Base-by-base conservation (phyloP, 768 basidiomycete species). In the Boletus subparvulus region DNA sequence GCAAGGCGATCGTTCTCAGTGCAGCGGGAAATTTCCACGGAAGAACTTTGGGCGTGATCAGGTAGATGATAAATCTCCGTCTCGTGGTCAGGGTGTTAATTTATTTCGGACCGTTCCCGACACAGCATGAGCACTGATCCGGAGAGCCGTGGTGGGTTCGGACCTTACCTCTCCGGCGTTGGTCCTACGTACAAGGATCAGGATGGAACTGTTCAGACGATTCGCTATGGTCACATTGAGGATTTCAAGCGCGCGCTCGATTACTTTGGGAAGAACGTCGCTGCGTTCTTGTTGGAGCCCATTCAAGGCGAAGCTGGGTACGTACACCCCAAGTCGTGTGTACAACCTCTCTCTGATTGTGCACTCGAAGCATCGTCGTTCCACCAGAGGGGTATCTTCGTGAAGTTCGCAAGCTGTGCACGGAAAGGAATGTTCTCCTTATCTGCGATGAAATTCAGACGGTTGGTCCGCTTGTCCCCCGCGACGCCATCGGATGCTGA, bases 371-470 rank as follows among this genome's bases (percentile, higher is more conserved):
- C 12, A 96, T 99, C 62, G 86, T 98, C 56, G 91, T 98, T 12
- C 97, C 97, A 0, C 86, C 88, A 2, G 79, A 81, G 9, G 94
- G 94, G 6, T 99, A 99, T 74, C 81, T 99, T 39, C 69, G 82
- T 32, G 75, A 84, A 61, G 87, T 87, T 28, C 86, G 87, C 50
- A 86, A 81, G 51, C 79, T 98, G 28, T 99, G 97, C 82, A 90
- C 89, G 77, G 84, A 90, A 73, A 85, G 95, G 74, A 93, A 96
- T 47, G 93, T 94, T 0, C 79, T 99, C n/a, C 78, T 99, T 36
- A 98, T 99, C 67, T 95, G 93, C 63, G 97, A 99, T 63, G 97
- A 99, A 73, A 94, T 99, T 60, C 97, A 99, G 74, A 98, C 97
- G 41, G 92, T 92, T 54, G 53, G 77, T 65, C 19, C 43, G 14